Conservation (phyloP, 176 grass and related monocot species). For the Neostapfia colusana region DNA sequence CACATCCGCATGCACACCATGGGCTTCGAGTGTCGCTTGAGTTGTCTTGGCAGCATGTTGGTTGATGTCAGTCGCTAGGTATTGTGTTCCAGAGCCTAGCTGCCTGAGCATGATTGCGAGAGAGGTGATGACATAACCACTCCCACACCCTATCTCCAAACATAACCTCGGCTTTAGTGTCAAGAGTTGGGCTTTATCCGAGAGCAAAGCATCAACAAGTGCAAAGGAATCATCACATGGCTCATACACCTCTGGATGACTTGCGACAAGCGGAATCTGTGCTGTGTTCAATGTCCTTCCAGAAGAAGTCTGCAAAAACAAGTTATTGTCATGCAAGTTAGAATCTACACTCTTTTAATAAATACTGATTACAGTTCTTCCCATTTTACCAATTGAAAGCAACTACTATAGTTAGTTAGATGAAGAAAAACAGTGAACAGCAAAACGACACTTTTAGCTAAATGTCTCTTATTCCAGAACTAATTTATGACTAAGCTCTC, state of each 20-base stretch:
- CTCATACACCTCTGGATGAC: conserved; percentile 88
- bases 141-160: conserved; percentile 81
- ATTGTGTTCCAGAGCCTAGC: conserved; percentile 62
- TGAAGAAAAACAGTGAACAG: neutral
- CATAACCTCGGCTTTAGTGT: conserved; percentile 68
- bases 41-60: conserved; percentile 71
- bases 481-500: neutral
- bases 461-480: neutral
- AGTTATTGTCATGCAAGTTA: neutral
- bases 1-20: conserved; percentile 77
- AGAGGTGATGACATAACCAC: conserved; percentile 91
- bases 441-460: neutral
- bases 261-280: conserved; percentile 69
- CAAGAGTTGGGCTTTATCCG: conserved; percentile 68
- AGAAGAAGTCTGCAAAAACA: conserved; percentile 45
- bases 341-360: conserved; percentile 7
- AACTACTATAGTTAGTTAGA: neutral
- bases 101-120: conserved; percentile 83
- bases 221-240: conserved; percentile 95
- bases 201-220: conserved; percentile 89
- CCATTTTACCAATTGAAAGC: neutral
- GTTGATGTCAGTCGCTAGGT: conserved; percentile 91
- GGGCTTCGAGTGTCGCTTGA: conserved; percentile 69
- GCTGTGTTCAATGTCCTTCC: conserved; percentile 66
- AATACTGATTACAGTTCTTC: neutral